Evolutionary conservation across 2,329 filamentous ascomycete species (phyloP), one percentile per base, ranked within the genome.

Genomic region (Alternaria ethzedia): DNA sequence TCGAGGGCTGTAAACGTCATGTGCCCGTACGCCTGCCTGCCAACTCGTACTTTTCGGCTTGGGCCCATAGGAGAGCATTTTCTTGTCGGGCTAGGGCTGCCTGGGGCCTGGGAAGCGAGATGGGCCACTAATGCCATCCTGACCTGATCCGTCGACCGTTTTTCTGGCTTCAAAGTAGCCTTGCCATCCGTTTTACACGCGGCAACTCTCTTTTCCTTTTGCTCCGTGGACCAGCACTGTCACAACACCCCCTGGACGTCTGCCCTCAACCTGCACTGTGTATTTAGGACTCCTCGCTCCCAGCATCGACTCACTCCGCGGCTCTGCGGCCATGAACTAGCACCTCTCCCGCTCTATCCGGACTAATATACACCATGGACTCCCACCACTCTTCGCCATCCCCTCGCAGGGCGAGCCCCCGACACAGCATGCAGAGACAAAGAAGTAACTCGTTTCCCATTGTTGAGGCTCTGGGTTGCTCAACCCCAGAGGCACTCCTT

Each of bases 391-490:
- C 73, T 17, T 67, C 71, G 8, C 70, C 69, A 17, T 63, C 61
- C n/a, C 46, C 64, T 9, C 66, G 63, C 55, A n/a, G 62, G 12
- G 36, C 60, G 20, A 73, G 70, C 61, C 66, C 67, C 11, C 71
- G 76, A 28, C 72, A 72, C 23, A 64, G 46, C 51, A 65, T 69
- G 6, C 55, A 72, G n/a, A 71, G 78, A 57, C 68, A 79, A 28
- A 66, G 78, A 65, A 80, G 77, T 64, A 79, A 78, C 54, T 80
- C 78, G 3, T 64, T 79, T 12, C 77, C 78, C 10, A 73, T 79
- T 28, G 65, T 76, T 10, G 75, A 79, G 41, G 76, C 73, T 28
- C 30, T 80, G 44, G 76, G 77, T 49, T 79, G 76, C 59, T 78
- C 78, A 9, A 78, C 76, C 5, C 67, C 75, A 45, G 78, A 80